phyloP scores from a whole-genome alignment of 2,329 filamentous ascomycete genomes.

The Claviceps arundinis region DNA sequence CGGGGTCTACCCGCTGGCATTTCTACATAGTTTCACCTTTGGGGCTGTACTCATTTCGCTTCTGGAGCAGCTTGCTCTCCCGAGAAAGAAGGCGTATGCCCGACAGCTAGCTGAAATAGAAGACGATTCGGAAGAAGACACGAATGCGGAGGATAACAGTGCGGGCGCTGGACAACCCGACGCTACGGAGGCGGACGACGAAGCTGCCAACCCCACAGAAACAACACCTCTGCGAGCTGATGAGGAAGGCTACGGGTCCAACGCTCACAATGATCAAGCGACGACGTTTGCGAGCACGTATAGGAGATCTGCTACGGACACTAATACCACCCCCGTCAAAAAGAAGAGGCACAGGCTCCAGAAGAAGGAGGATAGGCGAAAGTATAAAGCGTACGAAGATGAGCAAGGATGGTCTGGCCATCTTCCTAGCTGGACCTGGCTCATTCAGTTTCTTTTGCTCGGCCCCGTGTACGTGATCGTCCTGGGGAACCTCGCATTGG shows the following conservation, averaged over 20 bases:
- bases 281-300: constrained; percentile 45
- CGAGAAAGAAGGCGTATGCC: constrained; percentile 57
- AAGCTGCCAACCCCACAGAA: constrained; percentile 31
- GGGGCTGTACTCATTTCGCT: constrained; percentile 63
- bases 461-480: constrained; percentile 68
- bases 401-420: constrained; percentile 80
- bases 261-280: constrained; percentile 22
- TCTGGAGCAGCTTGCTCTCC: constrained; percentile 66
- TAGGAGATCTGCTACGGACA: constrained; percentile 29
- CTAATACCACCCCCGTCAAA: constrained; percentile 9
- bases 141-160: constrained; percentile 18
- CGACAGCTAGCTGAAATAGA: constrained; percentile 39
- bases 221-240: constrained; percentile 37
- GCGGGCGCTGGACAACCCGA: constrained; percentile 13
- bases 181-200: constrained; percentile 8
- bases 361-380: constrained; percentile 9
- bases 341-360: constrained; percentile 7
- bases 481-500: constrained; percentile 60
- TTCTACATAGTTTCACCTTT: constrained; percentile 66
- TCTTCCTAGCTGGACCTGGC: constrained; percentile 75
- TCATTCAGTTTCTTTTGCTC: constrained; percentile 70
- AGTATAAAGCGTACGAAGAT: constrained; percentile 39
- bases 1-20: constrained; percentile 68
- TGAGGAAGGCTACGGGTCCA: constrained; percentile 21
- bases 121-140: constrained; percentile 27